Evolutionary conservation across 129 eudicot species (phyloP).

Genomic region (Pittosporum tobira): DNA sequence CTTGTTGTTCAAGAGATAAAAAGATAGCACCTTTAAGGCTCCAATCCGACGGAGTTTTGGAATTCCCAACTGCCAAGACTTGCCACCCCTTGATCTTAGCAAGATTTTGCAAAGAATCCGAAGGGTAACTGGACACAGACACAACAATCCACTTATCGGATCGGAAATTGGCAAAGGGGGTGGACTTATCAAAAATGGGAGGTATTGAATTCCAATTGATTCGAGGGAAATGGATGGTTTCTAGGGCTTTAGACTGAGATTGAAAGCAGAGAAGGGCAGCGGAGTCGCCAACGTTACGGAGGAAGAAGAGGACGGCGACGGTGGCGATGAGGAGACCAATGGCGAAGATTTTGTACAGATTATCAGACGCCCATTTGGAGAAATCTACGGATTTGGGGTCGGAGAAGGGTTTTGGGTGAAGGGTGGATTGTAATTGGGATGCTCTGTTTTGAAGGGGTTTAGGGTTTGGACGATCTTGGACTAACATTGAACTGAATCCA

Average conservation of each 20-base stretch:
- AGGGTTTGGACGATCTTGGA: constrained; percentile 57
- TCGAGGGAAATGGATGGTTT: constrained; percentile 42
- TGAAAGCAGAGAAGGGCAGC: constrained; percentile 70
- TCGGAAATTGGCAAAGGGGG: constrained; percentile 52
- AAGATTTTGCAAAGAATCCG: constrained; percentile 45
- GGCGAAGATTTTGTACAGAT: constrained; percentile 53
- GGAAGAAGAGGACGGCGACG: constrained; percentile 66
- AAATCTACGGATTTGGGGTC: constrained; percentile 61
- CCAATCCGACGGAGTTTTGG: constrained; percentile 82
- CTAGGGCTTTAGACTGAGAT: constrained; percentile 44
- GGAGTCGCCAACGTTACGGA: constrained; percentile 61
- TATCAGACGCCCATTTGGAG: constrained; percentile 72
- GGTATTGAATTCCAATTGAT: constrained; percentile 45
- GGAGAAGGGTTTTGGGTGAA: constrained; percentile 27
- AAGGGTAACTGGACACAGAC: constrained; percentile 65
- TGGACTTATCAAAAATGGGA: constrained; percentile 35
- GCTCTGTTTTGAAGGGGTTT: constrained; percentile 31
- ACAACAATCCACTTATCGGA: constrained; percentile 81
- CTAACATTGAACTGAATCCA: constrained; percentile 46
- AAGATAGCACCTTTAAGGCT: constrained; percentile 60
- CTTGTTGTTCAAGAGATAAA: constrained; percentile 70
- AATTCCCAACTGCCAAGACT: constrained; percentile 74
- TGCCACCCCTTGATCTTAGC: constrained; percentile 82
- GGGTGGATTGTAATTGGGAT: constrained; percentile 21
- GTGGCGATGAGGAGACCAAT: constrained; percentile 38